Evolutionary conservation across 768 basidiomycete genomes (phyloP), one percentile per base, ranked within the genome.

Genomic region (Pleurotus giganteus): DNA sequence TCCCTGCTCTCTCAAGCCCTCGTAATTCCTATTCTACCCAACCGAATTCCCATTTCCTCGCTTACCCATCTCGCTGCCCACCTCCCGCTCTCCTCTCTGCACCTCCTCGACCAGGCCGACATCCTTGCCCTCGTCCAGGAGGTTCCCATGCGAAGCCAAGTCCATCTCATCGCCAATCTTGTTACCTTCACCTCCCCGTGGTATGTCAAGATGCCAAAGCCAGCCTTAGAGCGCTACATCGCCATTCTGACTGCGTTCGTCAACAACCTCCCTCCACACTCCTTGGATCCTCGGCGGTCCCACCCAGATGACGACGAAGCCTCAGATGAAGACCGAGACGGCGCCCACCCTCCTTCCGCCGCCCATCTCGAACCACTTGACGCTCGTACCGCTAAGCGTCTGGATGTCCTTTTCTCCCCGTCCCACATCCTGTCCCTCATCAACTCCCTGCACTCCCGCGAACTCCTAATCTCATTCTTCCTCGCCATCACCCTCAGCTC

Each of bases 81-180:
- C 8, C 73, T 95, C 11, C 91, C 92, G 1, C 73, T 80, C 43
- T 47, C 66, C 0, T 55, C 68, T 29, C 67, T 81, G 15, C 65
- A 68, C 41, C 58, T 62, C 3, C 34, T 76, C 13, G 58, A 66
- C 3, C 47, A 65, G 1, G 36, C 43, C 29, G 57, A 55, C 43
- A 24, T 64, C 6, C 58, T 63, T 4, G 67, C 76, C 37, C 57
- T 69, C n/a, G 61, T 65, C 9, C 61, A 62, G 1, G 61, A 62
- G 1, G 70, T 65, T 12, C 60, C 61, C 3, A 43, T 60, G 1
- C 69, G 72, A 41, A 64, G 65, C 17, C 76, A 72, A 61, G 65
- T 86, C 41, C 82, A 94, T 62, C 77, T 94, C 3, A 62, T 91
- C 5, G 86, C 91, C 1, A 95, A 92, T 62, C 68, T 91, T 11